phyloP scores from a whole-genome alignment of 805 yeast species.

The Pichia heedii region DNA sequence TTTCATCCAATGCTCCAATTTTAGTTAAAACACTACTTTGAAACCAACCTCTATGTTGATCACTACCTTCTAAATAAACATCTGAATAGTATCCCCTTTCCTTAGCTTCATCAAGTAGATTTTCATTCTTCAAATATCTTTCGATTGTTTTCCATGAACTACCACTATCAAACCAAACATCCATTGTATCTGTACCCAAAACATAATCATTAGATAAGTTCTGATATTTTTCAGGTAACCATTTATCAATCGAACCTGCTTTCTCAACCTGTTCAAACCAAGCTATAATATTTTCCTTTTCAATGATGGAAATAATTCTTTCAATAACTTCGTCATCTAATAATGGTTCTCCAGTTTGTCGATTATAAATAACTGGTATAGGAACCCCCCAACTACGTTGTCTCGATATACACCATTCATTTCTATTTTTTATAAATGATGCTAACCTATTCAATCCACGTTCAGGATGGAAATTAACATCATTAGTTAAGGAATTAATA shows the following conservation, averaged over 20 bases:
- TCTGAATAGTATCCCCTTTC: conserved; percentile 50
- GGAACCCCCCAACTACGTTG: conserved; percentile 99
- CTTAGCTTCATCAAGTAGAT: conserved; percentile 24
- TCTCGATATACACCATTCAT: conserved; percentile 97
- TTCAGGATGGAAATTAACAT: conserved; percentile 66
- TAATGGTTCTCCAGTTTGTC: conserved; percentile 53
- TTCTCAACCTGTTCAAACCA: conserved; percentile 50
- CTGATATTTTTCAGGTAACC: conserved; percentile 59
- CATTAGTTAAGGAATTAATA: conserved; percentile 39
- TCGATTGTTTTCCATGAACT: conserved; percentile 72
- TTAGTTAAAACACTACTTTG: conserved; percentile 85
- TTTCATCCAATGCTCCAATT: conserved; percentile 35
- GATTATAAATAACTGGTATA: conserved; percentile 71
- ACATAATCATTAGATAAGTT: conserved; percentile 34
- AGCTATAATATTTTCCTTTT: conserved; percentile 54
- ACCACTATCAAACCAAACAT: conserved; percentile 99
- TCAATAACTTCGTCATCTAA: conserved; percentile 47
- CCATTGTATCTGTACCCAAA: conserved; percentile 89
- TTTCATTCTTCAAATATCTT: conserved; percentile 29
- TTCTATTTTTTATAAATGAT: conserved; percentile 66
- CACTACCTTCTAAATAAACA: conserved; percentile 93
- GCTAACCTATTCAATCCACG: conserved; percentile 61
- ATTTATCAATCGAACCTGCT: conserved; percentile 33
- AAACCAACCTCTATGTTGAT: conserved; percentile 99
- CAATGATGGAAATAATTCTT: conserved; percentile 49